Percentiles rank a stretch among this genome's conserved stretches.
These are phyloP conservation scores for Populus nigra DNA, from an alignment of 345 rosid genomes.

Conservation along the genomic window DNA sequence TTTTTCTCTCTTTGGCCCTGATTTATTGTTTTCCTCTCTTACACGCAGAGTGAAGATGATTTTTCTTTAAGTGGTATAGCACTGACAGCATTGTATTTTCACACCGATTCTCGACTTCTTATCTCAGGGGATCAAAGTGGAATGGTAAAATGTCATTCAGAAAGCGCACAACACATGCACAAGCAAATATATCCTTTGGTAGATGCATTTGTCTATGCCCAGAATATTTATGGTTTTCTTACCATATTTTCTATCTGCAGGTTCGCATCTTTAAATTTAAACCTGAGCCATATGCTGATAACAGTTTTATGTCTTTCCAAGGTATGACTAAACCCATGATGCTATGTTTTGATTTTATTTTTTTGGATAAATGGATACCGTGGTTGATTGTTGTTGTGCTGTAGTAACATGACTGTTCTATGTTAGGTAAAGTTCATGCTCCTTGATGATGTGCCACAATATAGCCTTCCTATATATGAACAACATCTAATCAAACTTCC, in stretches of 20 bases:
- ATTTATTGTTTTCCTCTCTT: neutral
- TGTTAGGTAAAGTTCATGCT: too few species aligned
- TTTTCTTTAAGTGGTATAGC: slow-evolving; percentile 57
- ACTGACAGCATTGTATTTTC: slow-evolving; percentile 62
- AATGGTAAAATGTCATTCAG: slow-evolving; percentile 38
- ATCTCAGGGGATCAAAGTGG: slow-evolving; percentile 81
- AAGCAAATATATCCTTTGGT: neutral
- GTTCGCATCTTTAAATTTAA: slow-evolving; percentile 73
- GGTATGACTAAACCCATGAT: slow-evolving; percentile 35
- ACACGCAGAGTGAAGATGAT: slow-evolving; percentile 68
- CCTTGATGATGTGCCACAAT: too few species aligned
- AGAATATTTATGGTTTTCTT: slow-evolving; percentile 2
- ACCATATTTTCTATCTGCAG: slow-evolving; percentile 33
- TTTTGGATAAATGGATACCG: neutral
- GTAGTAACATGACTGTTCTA: too few species aligned
- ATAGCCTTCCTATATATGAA: too few species aligned
- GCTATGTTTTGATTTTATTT: neutral
- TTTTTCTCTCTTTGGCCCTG: neutral
- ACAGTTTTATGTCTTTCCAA: slow-evolving; percentile 54
- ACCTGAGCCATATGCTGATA: slow-evolving; percentile 70
- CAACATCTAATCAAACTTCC: too few species aligned
- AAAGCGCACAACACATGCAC: too few species aligned
- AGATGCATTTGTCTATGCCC: neutral
- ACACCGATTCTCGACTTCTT: slow-evolving; percentile 52
- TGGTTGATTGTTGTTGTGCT: neutral